Base-by-base conservation (phyloP, 2,329 filamentous ascomycete genomes). In the Sporothrix phasma region DNA sequence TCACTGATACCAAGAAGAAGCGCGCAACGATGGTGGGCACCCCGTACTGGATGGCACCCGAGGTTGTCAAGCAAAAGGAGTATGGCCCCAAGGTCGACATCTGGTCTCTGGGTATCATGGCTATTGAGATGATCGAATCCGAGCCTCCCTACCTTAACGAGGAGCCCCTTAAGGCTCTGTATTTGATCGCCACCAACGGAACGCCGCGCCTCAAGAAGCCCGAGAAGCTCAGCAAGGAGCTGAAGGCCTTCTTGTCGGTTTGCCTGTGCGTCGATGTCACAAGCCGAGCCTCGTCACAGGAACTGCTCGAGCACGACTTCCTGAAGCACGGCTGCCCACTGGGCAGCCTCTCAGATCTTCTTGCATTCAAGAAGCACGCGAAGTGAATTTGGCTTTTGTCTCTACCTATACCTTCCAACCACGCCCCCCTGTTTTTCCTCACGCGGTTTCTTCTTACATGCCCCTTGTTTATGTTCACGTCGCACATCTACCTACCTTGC, bases 31-130 rank as follows among this genome's bases (percentile, higher is more conserved):
- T 99, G 94, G 94, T 99, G 63, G 94, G 94, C 68, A 99, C 94
- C 39, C 94, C 94, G 17, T 99, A 97, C 81, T 99, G 94, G 94
- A 99, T 99, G 94, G 94, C 94, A 8, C 94, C 94, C 43, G 94
- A 99, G 76, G 94, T 99, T 51, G 94, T 99, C 74, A 97, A 97
- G 80, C 94, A 97, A 76, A 97, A 97, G 80, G 93, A 97, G 76
- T 99, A 99, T 72, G 94, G 93, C 45, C 89, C 90, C 73, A 97
- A 97, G 81, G 94, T 97, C 67, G 94, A 99, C 73, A 96, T 97
- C 73, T 99, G 94, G 94, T 97, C 92, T 34, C 80, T 99, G 67
- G 94, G 94, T 72, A 99, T 99, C 78, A 99, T 97, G 94, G 93
- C 94, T 26, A 97, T 99, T 72, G 94, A 99, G 77, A 97, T 99